Conservation (phyloP, 192 early-diverging fungal species). For the Coemansia sp. region DNA sequence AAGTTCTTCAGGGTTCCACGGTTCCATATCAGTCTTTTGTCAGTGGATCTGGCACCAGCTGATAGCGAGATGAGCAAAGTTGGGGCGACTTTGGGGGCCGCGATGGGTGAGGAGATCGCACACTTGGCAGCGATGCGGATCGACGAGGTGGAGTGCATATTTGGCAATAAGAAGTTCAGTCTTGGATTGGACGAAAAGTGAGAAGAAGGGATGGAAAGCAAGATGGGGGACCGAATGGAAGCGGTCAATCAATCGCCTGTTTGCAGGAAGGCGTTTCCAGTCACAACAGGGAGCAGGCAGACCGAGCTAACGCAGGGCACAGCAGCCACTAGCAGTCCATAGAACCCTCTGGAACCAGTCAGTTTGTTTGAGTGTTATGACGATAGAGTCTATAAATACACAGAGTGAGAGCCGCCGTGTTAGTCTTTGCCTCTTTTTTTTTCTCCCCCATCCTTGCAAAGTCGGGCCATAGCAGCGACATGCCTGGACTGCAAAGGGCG, state of each 20-base stretch:
- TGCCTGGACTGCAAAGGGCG: conserved; percentile 1
- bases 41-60: conserved; percentile 17
- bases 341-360: conserved; percentile 1
- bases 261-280: neutral
- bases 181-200: conserved; percentile 24
- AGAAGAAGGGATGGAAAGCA: neutral
- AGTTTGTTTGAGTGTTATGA: neutral
- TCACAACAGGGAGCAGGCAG: neutral
- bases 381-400: neutral
- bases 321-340: neutral
- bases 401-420: neutral
- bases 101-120: conserved; percentile 43
- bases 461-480: neutral
- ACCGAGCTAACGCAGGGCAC: conserved; percentile 6
- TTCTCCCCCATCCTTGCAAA: neutral
- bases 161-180: conserved; percentile 38
- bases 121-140: conserved; percentile 42
- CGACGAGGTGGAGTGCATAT: conserved; percentile 37
- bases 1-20: conserved; percentile 42
- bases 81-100: conserved; percentile 31
- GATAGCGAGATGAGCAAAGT: conserved; percentile 8
- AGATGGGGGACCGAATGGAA: neutral
- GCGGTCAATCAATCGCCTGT: neutral
- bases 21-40: conserved; percentile 52
- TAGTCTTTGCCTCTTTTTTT: neutral